Conservation (phyloP, 164 flowering plant species). For the Chimonanthus praecox region DNA sequence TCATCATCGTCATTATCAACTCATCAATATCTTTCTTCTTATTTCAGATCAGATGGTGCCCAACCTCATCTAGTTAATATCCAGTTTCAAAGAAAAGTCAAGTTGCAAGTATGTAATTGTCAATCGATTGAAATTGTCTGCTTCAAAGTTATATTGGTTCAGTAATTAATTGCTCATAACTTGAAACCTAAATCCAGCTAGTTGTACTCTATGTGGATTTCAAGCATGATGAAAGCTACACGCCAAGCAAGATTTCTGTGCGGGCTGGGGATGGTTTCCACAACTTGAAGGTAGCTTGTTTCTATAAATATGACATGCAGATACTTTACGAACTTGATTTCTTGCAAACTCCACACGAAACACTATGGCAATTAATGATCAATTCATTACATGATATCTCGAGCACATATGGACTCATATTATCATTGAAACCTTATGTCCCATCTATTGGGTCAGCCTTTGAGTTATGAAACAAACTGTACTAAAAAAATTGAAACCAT, state of each 20-base stretch:
- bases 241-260: slow-evolving; percentile 36
- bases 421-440: too few species aligned
- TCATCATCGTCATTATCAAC: neutral
- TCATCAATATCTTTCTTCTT: neutral
- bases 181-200: slow-evolving; percentile 27
- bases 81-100: slow-evolving; percentile 94
- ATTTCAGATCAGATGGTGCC: slow-evolving; percentile 83
- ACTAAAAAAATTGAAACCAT: too few species aligned
- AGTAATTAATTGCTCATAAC: neutral
- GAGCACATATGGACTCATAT: too few species aligned
- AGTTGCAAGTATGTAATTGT: slow-evolving; percentile 47
- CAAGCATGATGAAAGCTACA: slow-evolving; percentile 85
- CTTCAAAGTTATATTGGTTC: neutral
- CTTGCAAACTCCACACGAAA: neutral
- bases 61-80: slow-evolving; percentile 92
- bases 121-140: neutral
- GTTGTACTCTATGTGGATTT: slow-evolving; percentile 88
- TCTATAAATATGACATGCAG: too few species aligned
- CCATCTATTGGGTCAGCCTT: too few species aligned
- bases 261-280: slow-evolving; percentile 96
- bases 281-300: slow-evolving; percentile 62
- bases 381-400: too few species aligned
- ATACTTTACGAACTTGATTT: neutral
- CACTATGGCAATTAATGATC: too few species aligned
- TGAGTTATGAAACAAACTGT: too few species aligned